Base-by-base conservation (phyloP, 2,329 filamentous ascomycete species). In the Thielaviopsis ethacetica region DNA sequence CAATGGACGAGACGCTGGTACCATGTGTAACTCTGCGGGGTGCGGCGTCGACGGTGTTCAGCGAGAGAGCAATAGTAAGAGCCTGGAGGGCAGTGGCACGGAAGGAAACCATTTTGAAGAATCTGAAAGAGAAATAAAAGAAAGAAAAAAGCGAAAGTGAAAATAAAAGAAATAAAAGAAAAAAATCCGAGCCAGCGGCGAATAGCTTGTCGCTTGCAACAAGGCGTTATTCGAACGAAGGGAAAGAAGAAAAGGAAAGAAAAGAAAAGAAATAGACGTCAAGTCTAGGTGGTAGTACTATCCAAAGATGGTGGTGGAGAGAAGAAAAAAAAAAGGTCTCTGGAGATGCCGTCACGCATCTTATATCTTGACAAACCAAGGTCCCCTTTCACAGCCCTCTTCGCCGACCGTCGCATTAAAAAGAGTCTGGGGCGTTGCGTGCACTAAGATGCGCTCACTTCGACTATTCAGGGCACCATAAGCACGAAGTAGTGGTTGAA, bases 161-260 rank as follows among this genome's bases (percentile, higher is more conserved):
- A 17, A 57, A 24, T 53, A 38, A 44, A 57, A 58, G 54, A 34
- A 57, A 54, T 26, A 54, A 19, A 52, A 54, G 54, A 17, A 3
- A 50, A 41, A 58, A 61, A 55, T 58, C 53, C 55, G 59, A 56
- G 19, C 59, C 53, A 56, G 51, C 54, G 49, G 50, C 27, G 54
- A 60, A 53, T 44, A 55, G 52, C 55, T 57, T 58, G 30, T 60
- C 52, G 54, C 58, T 60, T 52, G 53, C 58, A 52, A 59, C 41
- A 54, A 44, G 41, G 22, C 24, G 22, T 10, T 24, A 52, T 49
- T 22, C 61, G 53, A 58, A 59, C 38, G 56, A 58, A 57, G 57
- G 54, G 21, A 52, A 52, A 57, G 26, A 54, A 60, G 24, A 30
- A 30, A 12, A 12, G 21, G 26, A 52, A 57, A 30, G 50, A 60